Evolutionary conservation across 805 yeast genomes (phyloP).

Genomic region (Saccharomycopsis sp.): DNA sequence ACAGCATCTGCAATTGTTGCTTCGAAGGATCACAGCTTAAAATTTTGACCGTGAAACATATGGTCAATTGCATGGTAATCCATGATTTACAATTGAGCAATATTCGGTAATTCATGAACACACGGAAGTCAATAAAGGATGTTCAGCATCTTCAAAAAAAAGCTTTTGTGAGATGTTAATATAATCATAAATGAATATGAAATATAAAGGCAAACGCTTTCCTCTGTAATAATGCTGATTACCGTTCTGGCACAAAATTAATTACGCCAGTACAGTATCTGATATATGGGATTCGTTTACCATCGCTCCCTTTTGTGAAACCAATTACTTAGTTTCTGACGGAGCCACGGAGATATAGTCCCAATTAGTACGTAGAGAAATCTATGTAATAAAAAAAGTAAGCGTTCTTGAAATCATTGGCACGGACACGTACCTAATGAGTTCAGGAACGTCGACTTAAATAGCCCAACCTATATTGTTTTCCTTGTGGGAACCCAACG

Average conservation of each 20-base stretch:
- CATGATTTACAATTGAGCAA: too few relatives aligned
- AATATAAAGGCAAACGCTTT: not conserved
- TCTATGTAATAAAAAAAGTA: not conserved
- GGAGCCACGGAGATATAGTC: conserved; percentile 42
- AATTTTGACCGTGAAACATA: too few relatives aligned
- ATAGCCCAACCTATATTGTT: too few relatives aligned
- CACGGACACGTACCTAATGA: not conserved
- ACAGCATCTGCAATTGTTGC: too few relatives aligned
- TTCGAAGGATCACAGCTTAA: too few relatives aligned
- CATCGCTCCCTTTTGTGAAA: conserved; percentile 31
- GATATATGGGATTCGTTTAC: conserved; percentile 54
- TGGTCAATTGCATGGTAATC: too few relatives aligned
- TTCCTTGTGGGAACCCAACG: too few relatives aligned
- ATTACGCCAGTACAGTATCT: conserved; percentile 5
- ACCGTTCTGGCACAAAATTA: not conserved
- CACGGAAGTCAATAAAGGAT: too few relatives aligned
- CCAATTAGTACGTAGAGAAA: conserved; percentile 24
- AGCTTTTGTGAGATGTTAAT: not conserved
- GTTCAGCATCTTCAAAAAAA: conserved; percentile 16
- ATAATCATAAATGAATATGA: not conserved
- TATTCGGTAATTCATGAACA: too few relatives aligned
- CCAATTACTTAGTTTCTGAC: conserved; percentile 23
- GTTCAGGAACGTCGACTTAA: not conserved
- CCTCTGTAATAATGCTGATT: conserved; percentile 3
- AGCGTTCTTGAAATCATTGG: not conserved